Percentiles rank a stretch among this genome's conserved stretches.
phyloP scores from a whole-genome alignment of 345 rosid genomes.

The Luvunga scandens region DNA sequence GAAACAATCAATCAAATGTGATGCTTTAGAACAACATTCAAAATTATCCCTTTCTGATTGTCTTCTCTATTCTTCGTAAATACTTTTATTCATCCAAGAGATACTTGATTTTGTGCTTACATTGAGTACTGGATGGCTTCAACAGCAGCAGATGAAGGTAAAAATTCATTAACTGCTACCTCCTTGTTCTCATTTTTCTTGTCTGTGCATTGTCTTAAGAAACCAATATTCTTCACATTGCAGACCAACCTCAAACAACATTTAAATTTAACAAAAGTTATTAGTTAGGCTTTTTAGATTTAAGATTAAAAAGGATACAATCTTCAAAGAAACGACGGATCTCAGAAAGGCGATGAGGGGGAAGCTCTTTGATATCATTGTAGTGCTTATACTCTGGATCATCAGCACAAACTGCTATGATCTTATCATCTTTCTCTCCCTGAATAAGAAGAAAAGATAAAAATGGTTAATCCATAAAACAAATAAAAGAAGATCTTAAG shows the following conservation, averaged over 20 bases:
- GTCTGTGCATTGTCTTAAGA: slow-evolving; percentile 43
- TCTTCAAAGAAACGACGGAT: slow-evolving; percentile 97
- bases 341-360: slow-evolving; percentile 95
- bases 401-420: slow-evolving; percentile 95
- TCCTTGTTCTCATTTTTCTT: slow-evolving; percentile 97
- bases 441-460: slow-evolving; percentile 17
- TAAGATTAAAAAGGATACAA: slow-evolving; percentile 48
- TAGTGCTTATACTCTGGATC: slow-evolving; percentile 96
- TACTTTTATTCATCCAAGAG: not conserved
- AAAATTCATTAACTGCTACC: slow-evolving; percentile 89
- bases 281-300: not conserved
- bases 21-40: not conserved
- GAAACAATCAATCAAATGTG: not conserved
- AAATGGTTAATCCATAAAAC: slow-evolving; percentile 9
- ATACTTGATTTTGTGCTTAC: slow-evolving; percentile 35
- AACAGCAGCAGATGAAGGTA: slow-evolving; percentile 61
- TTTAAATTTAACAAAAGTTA: not conserved
- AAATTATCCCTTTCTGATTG: not conserved
- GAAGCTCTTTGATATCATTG: slow-evolving; percentile 78
- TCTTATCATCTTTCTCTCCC: slow-evolving; percentile 99
- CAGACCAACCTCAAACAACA: not conserved
- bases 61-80: not conserved
- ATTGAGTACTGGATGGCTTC: slow-evolving; percentile 90
- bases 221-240: not conserved
- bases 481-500: not conserved